A percentile compares a stretch with the other conserved stretches of the same genome.
Conservation (phyloP, 495 filamentous ascomycete species). For the Pyronema omphalodes region DNA sequence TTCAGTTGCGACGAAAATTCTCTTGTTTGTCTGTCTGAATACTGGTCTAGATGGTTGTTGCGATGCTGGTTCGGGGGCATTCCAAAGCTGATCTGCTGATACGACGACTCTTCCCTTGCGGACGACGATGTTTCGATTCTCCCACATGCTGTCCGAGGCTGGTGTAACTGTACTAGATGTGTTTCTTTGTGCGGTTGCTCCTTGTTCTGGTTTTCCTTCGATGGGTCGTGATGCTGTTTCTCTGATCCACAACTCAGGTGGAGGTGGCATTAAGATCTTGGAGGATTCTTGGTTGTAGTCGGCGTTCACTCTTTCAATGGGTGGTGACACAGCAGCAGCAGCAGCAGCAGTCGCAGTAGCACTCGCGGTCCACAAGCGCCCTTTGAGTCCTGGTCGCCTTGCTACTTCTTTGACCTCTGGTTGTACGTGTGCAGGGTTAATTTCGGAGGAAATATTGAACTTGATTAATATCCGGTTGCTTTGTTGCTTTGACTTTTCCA, state of each 20-base stretch:
- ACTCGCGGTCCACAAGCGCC: neutral
- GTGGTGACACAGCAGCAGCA: too few species aligned
- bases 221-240: slow-evolving; percentile 4
- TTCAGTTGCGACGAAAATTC: too few species aligned
- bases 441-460: too few species aligned
- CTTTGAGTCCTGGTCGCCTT: neutral
- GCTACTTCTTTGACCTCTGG: too few species aligned
- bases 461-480: too few species aligned
- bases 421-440: too few species aligned
- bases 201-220: slow-evolving; percentile 8
- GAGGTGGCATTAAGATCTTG: neutral
- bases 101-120: neutral
- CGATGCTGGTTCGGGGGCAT: neutral
- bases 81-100: neutral
- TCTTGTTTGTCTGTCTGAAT: too few species aligned
- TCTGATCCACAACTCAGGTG: neutral
- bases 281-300: too few species aligned
- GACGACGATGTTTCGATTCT: neutral
- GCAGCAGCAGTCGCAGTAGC: neutral
- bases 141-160: neutral
- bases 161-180: neutral
- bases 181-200: neutral
- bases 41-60: neutral
- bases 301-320: too few species aligned
- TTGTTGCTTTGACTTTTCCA: too few species aligned